Conservation (phyloP, 495 filamentous ascomycete species). For the Penicillium daleae region DNA sequence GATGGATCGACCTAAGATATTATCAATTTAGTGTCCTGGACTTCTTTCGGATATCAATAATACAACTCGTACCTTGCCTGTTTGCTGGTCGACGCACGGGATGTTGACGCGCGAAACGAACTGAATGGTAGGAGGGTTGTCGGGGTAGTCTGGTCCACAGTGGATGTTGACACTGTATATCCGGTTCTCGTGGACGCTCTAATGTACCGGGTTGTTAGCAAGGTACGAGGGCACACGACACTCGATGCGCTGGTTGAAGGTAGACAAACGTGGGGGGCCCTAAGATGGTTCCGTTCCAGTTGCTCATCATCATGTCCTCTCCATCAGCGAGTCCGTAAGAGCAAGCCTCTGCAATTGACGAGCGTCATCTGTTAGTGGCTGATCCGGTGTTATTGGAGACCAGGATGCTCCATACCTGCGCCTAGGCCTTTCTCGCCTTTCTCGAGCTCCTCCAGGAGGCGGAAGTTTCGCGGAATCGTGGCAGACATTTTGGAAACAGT, state of each 20-base stretch:
- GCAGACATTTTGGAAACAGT: conserved; percentile 61
- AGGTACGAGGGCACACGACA: conserved; percentile 5
- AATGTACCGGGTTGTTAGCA: not conserved
- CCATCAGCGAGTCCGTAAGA: conserved; percentile 95
- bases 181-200: conserved; percentile 97
- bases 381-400: conserved; percentile 8
- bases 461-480: conserved; percentile 92
- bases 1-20: conserved; percentile 73
- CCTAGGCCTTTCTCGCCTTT: conserved; percentile 98
- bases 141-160: conserved; percentile 89
- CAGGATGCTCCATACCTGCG: conserved; percentile 63
- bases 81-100: conserved; percentile 80
- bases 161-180: conserved; percentile 98
- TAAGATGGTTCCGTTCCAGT: conserved; percentile 98
- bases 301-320: conserved; percentile 94
- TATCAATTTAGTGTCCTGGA: conserved; percentile 1
- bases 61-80: conserved; percentile 64
- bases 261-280: conserved; percentile 88
- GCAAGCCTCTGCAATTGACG: conserved; percentile 73
- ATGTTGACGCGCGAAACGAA: conserved; percentile 95
- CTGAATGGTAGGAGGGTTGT: conserved; percentile 82
- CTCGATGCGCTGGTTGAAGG: not conserved
- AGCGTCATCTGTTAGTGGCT: conserved; percentile 20
- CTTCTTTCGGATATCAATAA: not conserved
- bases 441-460: conserved; percentile 95